phyloP scores from a whole-genome alignment of 2,329 filamentous ascomycete genomes.

The Penicillium nordicum region DNA sequence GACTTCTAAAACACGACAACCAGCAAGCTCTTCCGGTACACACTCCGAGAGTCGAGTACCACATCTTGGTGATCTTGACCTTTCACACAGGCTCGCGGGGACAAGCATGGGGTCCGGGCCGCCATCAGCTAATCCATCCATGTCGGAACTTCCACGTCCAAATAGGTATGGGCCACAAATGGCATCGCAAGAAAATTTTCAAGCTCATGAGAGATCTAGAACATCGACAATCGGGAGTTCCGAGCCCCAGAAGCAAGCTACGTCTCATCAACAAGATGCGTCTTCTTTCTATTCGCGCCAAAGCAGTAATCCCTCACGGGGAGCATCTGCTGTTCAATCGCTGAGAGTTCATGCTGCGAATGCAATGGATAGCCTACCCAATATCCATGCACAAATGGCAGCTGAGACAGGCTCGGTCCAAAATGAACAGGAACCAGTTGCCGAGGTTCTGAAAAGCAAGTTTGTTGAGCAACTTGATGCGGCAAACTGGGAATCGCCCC shows the following conservation, averaged over 20 bases:
- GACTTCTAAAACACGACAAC: slow-evolving; percentile 25
- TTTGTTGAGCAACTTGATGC: slow-evolving; percentile 34
- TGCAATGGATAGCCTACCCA: not conserved
- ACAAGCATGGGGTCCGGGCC: slow-evolving; percentile 21
- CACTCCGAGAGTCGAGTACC: slow-evolving; percentile 20
- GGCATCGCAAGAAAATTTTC: slow-evolving; percentile 15
- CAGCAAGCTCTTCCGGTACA: slow-evolving; percentile 10
- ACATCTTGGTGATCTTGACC: slow-evolving; percentile 30
- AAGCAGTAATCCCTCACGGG: slow-evolving; percentile 14
- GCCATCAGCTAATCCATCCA: slow-evolving; percentile 21
- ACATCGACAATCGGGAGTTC: not conserved
- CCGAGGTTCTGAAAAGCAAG: slow-evolving; percentile 25
- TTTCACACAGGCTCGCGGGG: slow-evolving; percentile 27
- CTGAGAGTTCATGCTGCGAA: slow-evolving; percentile 4
- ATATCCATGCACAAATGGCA: slow-evolving; percentile 3
- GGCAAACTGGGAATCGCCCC: not conserved
- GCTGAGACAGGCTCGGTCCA: not conserved
- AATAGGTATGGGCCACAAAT: slow-evolving; percentile 12
- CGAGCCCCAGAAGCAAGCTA: not conserved
- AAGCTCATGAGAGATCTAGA: slow-evolving; percentile 1
- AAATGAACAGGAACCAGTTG: not conserved
- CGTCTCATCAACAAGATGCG: slow-evolving; percentile 9
- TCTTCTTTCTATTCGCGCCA: slow-evolving; percentile 30
- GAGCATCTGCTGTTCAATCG: slow-evolving; percentile 5
- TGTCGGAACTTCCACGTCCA: slow-evolving; percentile 17